These are phyloP conservation scores for Penicillium canescens DNA, from an alignment of 495 filamentous ascomycete species.

Conservation along the genomic window DNA sequence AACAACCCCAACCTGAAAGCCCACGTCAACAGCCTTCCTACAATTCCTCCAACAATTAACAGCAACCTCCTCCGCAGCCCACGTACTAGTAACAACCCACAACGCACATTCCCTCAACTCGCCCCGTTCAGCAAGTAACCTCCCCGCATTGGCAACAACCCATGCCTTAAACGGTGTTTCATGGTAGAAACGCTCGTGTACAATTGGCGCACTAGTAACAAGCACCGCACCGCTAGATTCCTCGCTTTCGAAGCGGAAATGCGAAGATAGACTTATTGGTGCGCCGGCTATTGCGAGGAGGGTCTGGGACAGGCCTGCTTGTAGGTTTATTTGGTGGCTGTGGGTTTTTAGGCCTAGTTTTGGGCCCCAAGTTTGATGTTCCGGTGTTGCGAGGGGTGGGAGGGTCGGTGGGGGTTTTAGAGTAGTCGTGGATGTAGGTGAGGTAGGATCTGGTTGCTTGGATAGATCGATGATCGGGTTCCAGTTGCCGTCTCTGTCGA, in stretches of 20 bases:
- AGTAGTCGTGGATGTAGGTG: background rate
- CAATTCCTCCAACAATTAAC: slow-evolving; percentile 5
- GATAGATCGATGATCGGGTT: slow-evolving; percentile 6
- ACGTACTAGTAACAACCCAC: slow-evolving; percentile 8
- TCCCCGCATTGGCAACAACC: slow-evolving; percentile 1
- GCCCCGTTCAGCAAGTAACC: background rate
- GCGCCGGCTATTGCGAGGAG: background rate
- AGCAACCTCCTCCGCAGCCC: slow-evolving; percentile 4
- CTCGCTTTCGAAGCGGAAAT: background rate
- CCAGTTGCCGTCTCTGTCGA: slow-evolving; percentile 1
- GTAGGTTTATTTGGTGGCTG: background rate
- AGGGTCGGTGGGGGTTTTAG: background rate
- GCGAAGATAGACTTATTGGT: background rate
- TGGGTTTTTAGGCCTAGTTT: background rate
- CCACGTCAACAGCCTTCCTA: slow-evolving; percentile 1
- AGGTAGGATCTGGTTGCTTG: background rate
- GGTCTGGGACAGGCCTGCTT: background rate
- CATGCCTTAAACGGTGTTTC: background rate
- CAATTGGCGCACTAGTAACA: background rate
- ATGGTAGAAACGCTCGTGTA: slow-evolving; percentile 5
- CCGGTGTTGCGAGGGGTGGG: background rate
- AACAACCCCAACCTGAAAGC: slow-evolving; percentile 8
- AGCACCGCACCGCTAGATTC: background rate
- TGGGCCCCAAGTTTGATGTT: slow-evolving; percentile 7
- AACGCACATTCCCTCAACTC: slow-evolving; percentile 3